A percentile compares a stretch with the other conserved stretches of the same genome.
Conservation (phyloP, 2,329 filamentous ascomycete species). For the Pyricularia sp. region DNA sequence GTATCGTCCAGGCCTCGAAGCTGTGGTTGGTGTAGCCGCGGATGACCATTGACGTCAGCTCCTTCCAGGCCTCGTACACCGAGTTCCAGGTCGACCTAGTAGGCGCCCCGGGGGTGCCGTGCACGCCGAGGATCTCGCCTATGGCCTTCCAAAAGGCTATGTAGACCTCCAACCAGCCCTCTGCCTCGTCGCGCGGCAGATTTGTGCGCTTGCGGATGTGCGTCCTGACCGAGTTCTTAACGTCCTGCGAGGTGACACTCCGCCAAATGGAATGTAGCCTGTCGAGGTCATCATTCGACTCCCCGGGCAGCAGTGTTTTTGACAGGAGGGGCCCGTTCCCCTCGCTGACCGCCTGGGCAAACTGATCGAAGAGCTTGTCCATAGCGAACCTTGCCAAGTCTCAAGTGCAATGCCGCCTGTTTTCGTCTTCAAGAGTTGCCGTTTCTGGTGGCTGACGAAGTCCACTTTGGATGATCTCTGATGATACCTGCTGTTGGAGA, state of each 20-base stretch:
- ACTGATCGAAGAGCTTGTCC: slow-evolving; percentile 66
- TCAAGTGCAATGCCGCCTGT: not conserved
- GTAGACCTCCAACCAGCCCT: slow-evolving; percentile 84
- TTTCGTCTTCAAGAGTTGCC: not conserved
- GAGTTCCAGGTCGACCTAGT: slow-evolving; percentile 58
- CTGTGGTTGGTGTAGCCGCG: slow-evolving; percentile 69
- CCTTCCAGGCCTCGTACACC: slow-evolving; percentile 84
- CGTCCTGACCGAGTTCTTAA: slow-evolving; percentile 62
- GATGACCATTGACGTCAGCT: slow-evolving; percentile 66
- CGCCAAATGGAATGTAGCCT: slow-evolving; percentile 63
- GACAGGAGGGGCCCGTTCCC: slow-evolving; percentile 66
- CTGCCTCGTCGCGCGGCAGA: slow-evolving; percentile 57
- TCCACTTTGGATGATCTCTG: not conserved
- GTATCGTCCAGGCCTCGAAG: slow-evolving; percentile 87
- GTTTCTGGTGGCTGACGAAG: too few relatives aligned
- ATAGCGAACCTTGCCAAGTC: slow-evolving; percentile 33
- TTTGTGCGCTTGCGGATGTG: slow-evolving; percentile 54
- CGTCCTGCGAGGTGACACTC: slow-evolving; percentile 56
- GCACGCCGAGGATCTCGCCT: slow-evolving; percentile 59
- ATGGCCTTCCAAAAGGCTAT: slow-evolving; percentile 74
- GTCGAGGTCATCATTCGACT: slow-evolving; percentile 51
- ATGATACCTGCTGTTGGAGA: not conserved
- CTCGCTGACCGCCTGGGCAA: slow-evolving; percentile 55
- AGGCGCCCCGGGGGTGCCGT: slow-evolving; percentile 35
- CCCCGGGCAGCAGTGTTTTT: slow-evolving; percentile 62